A percentile compares a stretch with the other conserved stretches of the same genome.
These are phyloP conservation scores for Chrysanthemum seticuspe DNA, from an alignment of 129 eudicot species.

Conservation along the genomic window DNA sequence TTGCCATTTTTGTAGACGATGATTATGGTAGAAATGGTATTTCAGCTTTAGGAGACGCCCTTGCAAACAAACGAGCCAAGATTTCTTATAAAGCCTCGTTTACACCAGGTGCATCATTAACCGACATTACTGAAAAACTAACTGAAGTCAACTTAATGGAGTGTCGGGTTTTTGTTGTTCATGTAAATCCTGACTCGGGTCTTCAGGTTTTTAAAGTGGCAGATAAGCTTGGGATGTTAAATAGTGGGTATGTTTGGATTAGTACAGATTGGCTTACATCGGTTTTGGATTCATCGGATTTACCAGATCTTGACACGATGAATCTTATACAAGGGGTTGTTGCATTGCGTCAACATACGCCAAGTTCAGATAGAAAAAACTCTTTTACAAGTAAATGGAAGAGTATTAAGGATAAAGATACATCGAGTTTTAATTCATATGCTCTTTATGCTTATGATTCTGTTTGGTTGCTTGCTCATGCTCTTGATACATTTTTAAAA, in stretches of 20 bases:
- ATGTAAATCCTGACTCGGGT: conserved; percentile 89
- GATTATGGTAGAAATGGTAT: conserved; percentile 92
- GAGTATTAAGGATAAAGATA: conserved; percentile 37
- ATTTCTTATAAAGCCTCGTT: conserved; percentile 81
- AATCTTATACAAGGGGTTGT: conserved; percentile 74
- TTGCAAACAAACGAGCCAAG: conserved; percentile 62
- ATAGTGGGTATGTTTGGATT: conserved; percentile 77
- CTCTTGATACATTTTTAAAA: conserved; percentile 58
- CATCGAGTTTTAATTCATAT: conserved; percentile 58
- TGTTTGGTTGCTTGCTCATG: conserved; percentile 84
- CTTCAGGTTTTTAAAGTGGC: conserved; percentile 60
- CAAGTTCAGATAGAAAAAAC: conserved; percentile 55
- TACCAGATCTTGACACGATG: conserved; percentile 39
- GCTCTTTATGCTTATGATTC: conserved; percentile 92
- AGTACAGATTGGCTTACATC: conserved; percentile 95
- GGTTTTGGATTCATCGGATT: conserved; percentile 59
- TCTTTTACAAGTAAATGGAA: conserved; percentile 48
- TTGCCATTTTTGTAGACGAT: conserved; percentile 81
- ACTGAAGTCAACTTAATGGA: conserved; percentile 70
- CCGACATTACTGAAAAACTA: conserved; percentile 47
- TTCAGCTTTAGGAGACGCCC: conserved; percentile 72
- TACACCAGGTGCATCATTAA: conserved; percentile 51
- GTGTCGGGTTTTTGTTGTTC: conserved; percentile 81
- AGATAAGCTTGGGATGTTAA: conserved; percentile 75
- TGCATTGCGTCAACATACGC: conserved; percentile 68